Conservation (phyloP, 2,329 filamentous ascomycete genomes). For the Diaporthe capsici region DNA sequence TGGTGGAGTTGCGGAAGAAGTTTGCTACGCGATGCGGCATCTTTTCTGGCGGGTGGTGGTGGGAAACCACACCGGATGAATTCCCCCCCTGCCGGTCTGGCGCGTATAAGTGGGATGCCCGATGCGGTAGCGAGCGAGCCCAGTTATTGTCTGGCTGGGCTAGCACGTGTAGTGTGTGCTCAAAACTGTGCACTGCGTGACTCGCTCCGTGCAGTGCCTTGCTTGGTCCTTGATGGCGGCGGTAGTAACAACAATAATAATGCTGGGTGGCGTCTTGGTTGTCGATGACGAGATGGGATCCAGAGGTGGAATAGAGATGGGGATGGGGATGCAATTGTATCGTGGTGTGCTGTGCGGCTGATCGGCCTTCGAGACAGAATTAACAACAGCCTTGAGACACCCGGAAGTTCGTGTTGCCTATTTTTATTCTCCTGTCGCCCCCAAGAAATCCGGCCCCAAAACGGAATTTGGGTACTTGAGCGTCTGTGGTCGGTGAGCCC, state of each 20-base stretch:
- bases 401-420: slow-evolving; percentile 1
- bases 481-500: slow-evolving; percentile 13
- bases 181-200: slow-evolving; percentile 13
- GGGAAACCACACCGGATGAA: slow-evolving; percentile 10
- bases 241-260: not conserved
- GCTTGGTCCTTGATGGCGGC: not conserved
- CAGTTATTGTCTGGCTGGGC: slow-evolving; percentile 4
- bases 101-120: slow-evolving; percentile 26
- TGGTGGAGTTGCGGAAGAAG: slow-evolving; percentile 70
- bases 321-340: slow-evolving; percentile 11
- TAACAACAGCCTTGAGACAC: not conserved
- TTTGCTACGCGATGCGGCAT: slow-evolving; percentile 72
- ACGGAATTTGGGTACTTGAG: not conserved
- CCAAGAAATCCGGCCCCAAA: slow-evolving; percentile 7
- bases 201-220: slow-evolving; percentile 11
- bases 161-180: not conserved
- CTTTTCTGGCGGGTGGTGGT: slow-evolving; percentile 37
- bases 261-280: not conserved
- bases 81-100: not conserved
- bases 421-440: slow-evolving; percentile 23
- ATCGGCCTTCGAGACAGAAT: not conserved
- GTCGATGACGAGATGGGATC: slow-evolving; percentile 4
- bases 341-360: not conserved
- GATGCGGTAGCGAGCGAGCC: slow-evolving; percentile 26
- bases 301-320: not conserved